These are phyloP conservation scores for Isabelozyma gotoi DNA, from an alignment of 805 yeast species.

Conservation along the genomic window DNA sequence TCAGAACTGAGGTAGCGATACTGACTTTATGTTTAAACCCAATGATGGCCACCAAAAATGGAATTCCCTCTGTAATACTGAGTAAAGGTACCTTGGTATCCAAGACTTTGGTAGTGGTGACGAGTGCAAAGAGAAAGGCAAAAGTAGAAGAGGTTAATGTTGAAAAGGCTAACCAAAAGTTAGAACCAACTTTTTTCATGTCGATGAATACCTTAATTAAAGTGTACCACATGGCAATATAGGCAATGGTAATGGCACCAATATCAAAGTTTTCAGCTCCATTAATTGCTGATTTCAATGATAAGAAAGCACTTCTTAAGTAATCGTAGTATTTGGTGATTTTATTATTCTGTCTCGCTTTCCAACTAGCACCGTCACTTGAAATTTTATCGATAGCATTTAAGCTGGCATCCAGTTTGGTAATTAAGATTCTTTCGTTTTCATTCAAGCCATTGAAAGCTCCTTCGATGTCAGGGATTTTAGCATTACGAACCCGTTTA, in stretches of 20 bases:
- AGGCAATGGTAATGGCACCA: conserved; percentile 74
- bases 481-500: conserved; percentile 41
- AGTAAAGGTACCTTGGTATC: conserved; percentile 66
- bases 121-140: conserved; percentile 76
- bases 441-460: conserved; percentile 40
- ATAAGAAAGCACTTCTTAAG: conserved; percentile 37
- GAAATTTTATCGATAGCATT: conserved; percentile 21
- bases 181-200: conserved; percentile 77
- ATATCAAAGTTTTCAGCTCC: conserved; percentile 88
- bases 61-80: conserved; percentile 85
- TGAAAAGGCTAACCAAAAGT: conserved; percentile 82
- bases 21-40: conserved; percentile 87
- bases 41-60: conserved; percentile 86
- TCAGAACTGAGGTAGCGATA: conserved; percentile 60
- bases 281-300: conserved; percentile 46
- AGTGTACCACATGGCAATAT: conserved; percentile 85
- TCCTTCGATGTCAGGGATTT: conserved; percentile 41
- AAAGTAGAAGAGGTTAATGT: conserved; percentile 76
- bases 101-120: conserved; percentile 56
- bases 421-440: conserved; percentile 43
- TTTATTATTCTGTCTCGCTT: conserved; percentile 56
- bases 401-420: conserved; percentile 27
- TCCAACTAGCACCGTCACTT: conserved; percentile 57
- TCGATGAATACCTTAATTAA: conserved; percentile 71
- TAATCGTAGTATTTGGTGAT: conserved; percentile 58